Percentiles rank a stretch among this genome's conserved stretches.
Evolutionary conservation across 352 stramenopile genomes (phyloP).

Genomic region (Pythium phragmitis): DNA sequence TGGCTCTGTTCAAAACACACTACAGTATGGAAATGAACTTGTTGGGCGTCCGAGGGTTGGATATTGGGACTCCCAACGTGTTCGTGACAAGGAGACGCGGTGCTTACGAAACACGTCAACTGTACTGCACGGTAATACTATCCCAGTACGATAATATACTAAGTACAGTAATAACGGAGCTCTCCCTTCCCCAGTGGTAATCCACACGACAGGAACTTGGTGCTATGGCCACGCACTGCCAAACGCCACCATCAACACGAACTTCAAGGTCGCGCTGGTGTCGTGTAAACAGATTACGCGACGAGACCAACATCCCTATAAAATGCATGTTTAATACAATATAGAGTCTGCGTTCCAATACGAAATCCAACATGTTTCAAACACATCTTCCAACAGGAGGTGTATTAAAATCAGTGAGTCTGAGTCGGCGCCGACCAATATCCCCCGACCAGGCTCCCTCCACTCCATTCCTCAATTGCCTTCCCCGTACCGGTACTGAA

Average conservation of each 20-base stretch:
- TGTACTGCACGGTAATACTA: too few relatives aligned
- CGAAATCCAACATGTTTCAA: neutral
- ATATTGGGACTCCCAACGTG: too few relatives aligned
- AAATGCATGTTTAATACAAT: neutral
- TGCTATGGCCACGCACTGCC: constrained; percentile 21
- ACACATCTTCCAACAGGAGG: neutral
- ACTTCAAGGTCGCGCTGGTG: constrained; percentile 20
- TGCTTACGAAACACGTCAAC: constrained; percentile 5
- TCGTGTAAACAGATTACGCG: constrained; percentile 25
- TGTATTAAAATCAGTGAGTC: neutral
- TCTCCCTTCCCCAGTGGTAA: too few relatives aligned
- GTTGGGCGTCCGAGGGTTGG: too few relatives aligned
- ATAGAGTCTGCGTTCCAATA: too few relatives aligned
- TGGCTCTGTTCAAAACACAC: neutral
- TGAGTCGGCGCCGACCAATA: neutral
- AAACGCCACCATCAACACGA: constrained; percentile 12
- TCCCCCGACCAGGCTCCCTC: too few relatives aligned
- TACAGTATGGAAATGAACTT: neutral
- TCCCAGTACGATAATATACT: too few relatives aligned
- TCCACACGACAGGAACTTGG: neutral
- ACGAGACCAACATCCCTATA: neutral
- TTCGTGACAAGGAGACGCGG: constrained; percentile 4
- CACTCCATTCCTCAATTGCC: constrained; percentile 6
- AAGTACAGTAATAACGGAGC: too few relatives aligned
- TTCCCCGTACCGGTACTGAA: neutral